phyloP scores from a whole-genome alignment of 1,139 yeast genomes.

The Taphrina wiesneri region DNA sequence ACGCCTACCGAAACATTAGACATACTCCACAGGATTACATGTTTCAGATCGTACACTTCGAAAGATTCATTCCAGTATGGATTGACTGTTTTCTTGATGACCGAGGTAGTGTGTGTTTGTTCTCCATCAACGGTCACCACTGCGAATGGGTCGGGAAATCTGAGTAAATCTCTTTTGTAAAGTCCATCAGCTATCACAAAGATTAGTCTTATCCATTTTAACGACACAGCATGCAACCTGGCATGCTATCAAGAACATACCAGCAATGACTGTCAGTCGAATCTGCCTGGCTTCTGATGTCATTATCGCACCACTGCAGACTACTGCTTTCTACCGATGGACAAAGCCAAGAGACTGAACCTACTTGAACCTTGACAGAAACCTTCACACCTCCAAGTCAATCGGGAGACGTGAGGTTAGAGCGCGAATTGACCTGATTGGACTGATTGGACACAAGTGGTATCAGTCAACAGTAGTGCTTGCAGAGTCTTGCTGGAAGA shows the following conservation, averaged over 20 bases:
- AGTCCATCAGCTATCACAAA: constrained; percentile 72
- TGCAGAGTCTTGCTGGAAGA: background rate
- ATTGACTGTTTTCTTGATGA: constrained; percentile 88
- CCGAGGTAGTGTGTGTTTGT: constrained; percentile 91
- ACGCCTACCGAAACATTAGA: constrained; percentile 45
- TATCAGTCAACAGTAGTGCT: background rate
- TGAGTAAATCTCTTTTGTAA: constrained; percentile 89
- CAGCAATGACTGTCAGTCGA: constrained; percentile 35
- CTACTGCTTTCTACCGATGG: background rate
- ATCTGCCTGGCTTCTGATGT: constrained; percentile 31
- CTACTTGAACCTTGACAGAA: background rate
- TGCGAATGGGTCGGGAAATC: constrained; percentile 94
- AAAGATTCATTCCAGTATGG: constrained; percentile 98
- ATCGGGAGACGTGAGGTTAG: background rate
- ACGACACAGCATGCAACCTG: background rate
- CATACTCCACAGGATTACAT: background rate
- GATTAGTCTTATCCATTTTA: background rate
- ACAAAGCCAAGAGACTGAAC: background rate
- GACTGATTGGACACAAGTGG: too few species aligned
- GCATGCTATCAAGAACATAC: background rate
- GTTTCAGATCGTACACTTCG: constrained; percentile 48
- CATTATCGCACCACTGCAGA: constrained; percentile 10
- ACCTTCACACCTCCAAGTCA: background rate
- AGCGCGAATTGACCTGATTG: background rate
- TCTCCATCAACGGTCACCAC: constrained; percentile 95